Conservation (phyloP, 345 rosid genomes). For the Melastoma malabathricum region DNA sequence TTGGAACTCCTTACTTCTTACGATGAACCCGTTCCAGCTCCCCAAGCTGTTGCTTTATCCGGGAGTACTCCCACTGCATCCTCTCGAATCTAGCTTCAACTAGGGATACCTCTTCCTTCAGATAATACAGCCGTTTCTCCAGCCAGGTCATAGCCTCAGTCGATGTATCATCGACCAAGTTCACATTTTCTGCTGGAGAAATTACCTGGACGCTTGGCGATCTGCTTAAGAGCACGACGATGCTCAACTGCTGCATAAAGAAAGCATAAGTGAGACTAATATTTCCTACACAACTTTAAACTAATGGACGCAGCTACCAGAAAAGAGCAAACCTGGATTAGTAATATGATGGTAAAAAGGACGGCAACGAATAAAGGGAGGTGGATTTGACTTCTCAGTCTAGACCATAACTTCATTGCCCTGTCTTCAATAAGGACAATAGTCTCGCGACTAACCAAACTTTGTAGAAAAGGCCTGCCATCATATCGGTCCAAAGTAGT, state of each 20-base stretch:
- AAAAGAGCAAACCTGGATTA: conserved; percentile 62
- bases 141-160: conserved; percentile 44
- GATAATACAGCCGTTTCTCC: conserved; percentile 65
- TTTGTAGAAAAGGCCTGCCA: conserved; percentile 17
- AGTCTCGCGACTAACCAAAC: conserved; percentile 10
- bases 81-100: conserved; percentile 67
- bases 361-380: conserved; percentile 38
- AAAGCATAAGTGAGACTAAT: background rate
- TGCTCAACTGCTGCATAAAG: conserved; percentile 40
- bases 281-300: background rate
- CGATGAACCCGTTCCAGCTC: conserved; percentile 21
- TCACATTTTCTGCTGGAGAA: conserved; percentile 20
- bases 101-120: conserved; percentile 65
- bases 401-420: conserved; percentile 21
- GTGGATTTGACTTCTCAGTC: conserved; percentile 37
- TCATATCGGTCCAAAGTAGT: conserved; percentile 11
- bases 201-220: conserved; percentile 37
- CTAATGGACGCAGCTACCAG: background rate
- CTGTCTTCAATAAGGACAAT: conserved; percentile 19
- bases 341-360: conserved; percentile 59
- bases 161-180: conserved; percentile 16
- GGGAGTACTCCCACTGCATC: conserved; percentile 43
- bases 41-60: conserved; percentile 43
- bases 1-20: conserved; percentile 5
- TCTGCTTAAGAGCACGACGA: conserved; percentile 54